Conservation (phyloP, 1,284 basidiomycete species). For the Malassezia vespertilionis region DNA sequence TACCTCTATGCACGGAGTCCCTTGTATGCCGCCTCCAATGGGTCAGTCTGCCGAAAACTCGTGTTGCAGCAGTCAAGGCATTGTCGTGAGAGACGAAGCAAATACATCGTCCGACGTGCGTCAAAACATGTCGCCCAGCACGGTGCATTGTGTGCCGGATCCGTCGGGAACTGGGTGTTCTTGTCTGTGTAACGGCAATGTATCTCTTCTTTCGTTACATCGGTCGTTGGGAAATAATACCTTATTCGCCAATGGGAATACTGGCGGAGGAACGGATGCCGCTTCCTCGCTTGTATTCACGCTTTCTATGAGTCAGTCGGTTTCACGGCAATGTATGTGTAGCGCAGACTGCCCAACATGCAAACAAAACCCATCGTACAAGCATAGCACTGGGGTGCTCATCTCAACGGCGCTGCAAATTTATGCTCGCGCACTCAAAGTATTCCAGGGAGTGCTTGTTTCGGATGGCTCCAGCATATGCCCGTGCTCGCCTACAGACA, state of each 20-base stretch:
- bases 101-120: too few species aligned
- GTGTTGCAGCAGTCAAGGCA: too few species aligned
- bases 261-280: background rate
- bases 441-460: conserved; percentile 33
- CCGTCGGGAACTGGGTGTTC: conserved; percentile 41
- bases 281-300: conserved; percentile 32
- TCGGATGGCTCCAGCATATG: background rate
- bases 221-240: conserved; percentile 15
- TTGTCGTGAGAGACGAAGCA: too few species aligned
- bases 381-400: conserved; percentile 31
- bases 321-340: conserved; percentile 39
- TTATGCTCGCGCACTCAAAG: conserved; percentile 40
- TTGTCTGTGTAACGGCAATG: conserved; percentile 37
- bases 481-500: conserved; percentile 3
- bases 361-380: conserved; percentile 30
- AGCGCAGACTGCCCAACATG: conserved; percentile 44
- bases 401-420: conserved; percentile 45
- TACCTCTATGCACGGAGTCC: too few species aligned
- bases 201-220: conserved; percentile 36
- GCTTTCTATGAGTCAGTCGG: conserved; percentile 36
- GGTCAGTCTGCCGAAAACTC: too few species aligned
- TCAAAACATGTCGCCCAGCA: background rate
- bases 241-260: background rate
- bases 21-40: too few species aligned
- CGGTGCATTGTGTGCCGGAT: conserved; percentile 44